Evolutionary conservation across 1,139 yeast genomes (phyloP), one percentile per base, ranked within the genome.

Genomic region (Yamadazyma dendronema): DNA sequence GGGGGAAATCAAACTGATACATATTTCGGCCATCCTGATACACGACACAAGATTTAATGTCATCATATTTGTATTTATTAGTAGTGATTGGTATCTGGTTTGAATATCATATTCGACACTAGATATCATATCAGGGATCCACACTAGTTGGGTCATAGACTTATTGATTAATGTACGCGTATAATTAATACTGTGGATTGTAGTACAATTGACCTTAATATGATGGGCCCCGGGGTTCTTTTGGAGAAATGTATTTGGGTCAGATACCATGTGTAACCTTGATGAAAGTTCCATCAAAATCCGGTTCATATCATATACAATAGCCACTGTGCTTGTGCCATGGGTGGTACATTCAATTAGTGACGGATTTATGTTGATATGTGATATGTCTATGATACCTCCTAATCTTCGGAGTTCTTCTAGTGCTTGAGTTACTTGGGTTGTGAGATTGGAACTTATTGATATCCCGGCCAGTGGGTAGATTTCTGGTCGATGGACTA

Each of bases 381-480:
- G 8, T 6, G 29, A 26, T 26, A 26, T 6, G 12, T 14, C 17
- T 11, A 26, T 14, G 12, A 26, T 26, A n/a, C n/a, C n/a, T 26
- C 29, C 29, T 4, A n/a, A 17, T 7, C 17, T 4, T 26, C 11
- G 6, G 17, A 26, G 16, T 6, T 6, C 9, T 14, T 7, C 7
- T 13, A 26, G 29, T 6, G 17, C 11, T 11, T 11, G 12, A 8
- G n/a, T 6, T n/a, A 24, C 27, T n/a, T 9, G 27, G 27, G 5
- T 24, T 24, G 12, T 12, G 27, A 7, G 12, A 12, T 11, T 29
- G 15, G 33, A 32, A 36, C 6, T 19, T 19, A 9, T 9, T 9
- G 34, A 28, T 10, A 15, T 24, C 17, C 40, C 40, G 3, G 35
- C 17, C 3, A 37, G 12, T 12, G 40, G 40, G 24, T 37, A 37